Evolutionary conservation across 2,329 filamentous ascomycete species (phyloP).

Genomic region (Cladophialophora immunda): DNA sequence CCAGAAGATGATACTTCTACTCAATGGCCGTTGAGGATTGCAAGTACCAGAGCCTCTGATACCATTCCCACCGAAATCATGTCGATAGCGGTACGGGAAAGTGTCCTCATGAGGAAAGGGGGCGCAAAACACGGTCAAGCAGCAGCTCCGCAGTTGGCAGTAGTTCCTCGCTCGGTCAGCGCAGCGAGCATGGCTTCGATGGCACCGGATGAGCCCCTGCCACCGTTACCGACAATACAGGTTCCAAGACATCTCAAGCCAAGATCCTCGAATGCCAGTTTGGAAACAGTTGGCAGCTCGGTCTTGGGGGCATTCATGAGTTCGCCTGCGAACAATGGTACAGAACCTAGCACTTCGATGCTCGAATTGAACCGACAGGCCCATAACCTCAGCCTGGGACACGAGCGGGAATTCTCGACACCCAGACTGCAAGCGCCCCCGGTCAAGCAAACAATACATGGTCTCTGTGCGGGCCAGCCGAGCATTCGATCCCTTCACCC

Average conservation of each 20-base stretch:
- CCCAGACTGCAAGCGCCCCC: slow-evolving; percentile 22
- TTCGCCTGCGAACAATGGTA: slow-evolving; percentile 20
- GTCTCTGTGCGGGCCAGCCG: slow-evolving; percentile 16
- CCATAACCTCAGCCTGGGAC: slow-evolving; percentile 20
- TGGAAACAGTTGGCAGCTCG: slow-evolving; percentile 30
- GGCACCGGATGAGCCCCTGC: slow-evolving; percentile 49
- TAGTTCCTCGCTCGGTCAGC: slow-evolving; percentile 40
- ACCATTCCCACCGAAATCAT: slow-evolving; percentile 26
- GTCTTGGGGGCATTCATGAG: slow-evolving; percentile 25
- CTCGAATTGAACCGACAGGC: slow-evolving; percentile 2
- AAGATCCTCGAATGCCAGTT: slow-evolving; percentile 22
- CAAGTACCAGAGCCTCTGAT: slow-evolving; percentile 33
- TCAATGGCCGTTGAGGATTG: slow-evolving; percentile 45
- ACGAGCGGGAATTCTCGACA: slow-evolving; percentile 19
- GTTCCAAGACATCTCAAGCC: slow-evolving; percentile 10
- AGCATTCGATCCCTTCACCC: slow-evolving; percentile 31
- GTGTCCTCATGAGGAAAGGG: slow-evolving; percentile 32
- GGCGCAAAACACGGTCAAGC: slow-evolving; percentile 36
- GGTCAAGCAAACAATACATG: slow-evolving; percentile 24
- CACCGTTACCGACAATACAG: slow-evolving; percentile 44
- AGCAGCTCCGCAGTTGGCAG: slow-evolving; percentile 41
- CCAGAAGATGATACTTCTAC: slow-evolving; percentile 39
- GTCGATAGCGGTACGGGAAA: slow-evolving; percentile 26
- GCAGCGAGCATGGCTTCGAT: slow-evolving; percentile 45
- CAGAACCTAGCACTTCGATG: background rate